Conservation (phyloP, 2,329 filamentous ascomycete species). For the Dendryphion nanum region DNA sequence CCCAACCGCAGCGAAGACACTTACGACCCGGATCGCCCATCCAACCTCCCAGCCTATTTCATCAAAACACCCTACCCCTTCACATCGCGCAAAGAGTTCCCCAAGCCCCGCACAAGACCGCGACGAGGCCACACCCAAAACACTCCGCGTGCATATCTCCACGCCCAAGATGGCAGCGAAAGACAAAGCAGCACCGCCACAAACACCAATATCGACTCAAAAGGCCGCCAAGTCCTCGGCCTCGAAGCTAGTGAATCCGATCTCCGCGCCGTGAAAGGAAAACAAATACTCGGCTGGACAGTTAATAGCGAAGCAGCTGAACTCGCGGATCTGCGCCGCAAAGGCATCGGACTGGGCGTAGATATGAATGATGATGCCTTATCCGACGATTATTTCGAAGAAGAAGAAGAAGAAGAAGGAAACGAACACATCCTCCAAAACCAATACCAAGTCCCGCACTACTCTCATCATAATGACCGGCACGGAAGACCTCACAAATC, state of each 20-base stretch:
- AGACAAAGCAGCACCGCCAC: no score
- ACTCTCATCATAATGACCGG: neutral
- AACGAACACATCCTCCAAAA: no score
- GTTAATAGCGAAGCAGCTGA: constrained; percentile 14
- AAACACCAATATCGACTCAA: no score
- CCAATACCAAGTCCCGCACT: no score
- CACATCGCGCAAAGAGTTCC: constrained; percentile 24
- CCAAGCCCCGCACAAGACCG: constrained; percentile 18
- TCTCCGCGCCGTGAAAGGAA: constrained; percentile 6
- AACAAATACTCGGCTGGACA: constrained; percentile 21
- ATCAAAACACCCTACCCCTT: constrained; percentile 29
- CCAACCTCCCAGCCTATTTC: constrained; percentile 22
- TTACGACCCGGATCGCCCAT: constrained; percentile 11
- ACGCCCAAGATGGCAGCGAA: no score
- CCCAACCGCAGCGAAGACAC: constrained; percentile 5
- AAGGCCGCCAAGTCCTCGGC: neutral
- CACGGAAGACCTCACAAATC: neutral
- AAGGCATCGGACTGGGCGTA: neutral
- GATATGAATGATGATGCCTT: constrained; percentile 1
- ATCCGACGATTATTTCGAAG: no score
- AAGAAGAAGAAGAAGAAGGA: neutral
- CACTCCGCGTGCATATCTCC: no score
- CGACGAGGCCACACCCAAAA: constrained; percentile 10
- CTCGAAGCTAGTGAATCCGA: neutral
- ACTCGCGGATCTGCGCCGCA: constrained; percentile 12